A percentile compares a stretch with the other conserved stretches of the same genome.
These are phyloP conservation scores for Rhynchospora pubera DNA, from an alignment of 176 grass and related monocot genomes.

Conservation along the genomic window DNA sequence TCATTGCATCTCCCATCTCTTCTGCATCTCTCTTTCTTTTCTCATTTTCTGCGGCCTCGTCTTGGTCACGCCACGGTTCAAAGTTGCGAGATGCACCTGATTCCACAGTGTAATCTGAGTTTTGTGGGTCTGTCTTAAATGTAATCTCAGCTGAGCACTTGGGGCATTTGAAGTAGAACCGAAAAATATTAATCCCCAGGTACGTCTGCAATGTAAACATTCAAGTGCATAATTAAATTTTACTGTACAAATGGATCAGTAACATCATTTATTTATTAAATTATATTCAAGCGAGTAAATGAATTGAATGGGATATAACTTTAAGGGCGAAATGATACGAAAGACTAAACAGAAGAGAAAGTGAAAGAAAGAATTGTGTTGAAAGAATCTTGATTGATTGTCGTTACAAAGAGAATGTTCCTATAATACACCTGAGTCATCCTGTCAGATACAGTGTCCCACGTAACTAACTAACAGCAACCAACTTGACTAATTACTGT, in stretches of 20 bases:
- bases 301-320: background rate
- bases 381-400: too few relatives aligned
- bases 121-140: constrained; percentile 47
- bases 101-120: constrained; percentile 42
- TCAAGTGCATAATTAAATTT: background rate
- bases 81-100: constrained; percentile 43
- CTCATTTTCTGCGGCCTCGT: constrained; percentile 24
- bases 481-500: too few relatives aligned
- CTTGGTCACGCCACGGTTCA: constrained; percentile 37
- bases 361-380: too few relatives aligned
- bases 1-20: constrained; percentile 58
- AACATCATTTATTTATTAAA: background rate
- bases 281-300: background rate
- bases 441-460: too few relatives aligned
- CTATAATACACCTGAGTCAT: too few relatives aligned
- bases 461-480: too few relatives aligned
- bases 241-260: background rate
- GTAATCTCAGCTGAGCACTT: constrained; percentile 44
- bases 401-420: too few relatives aligned
- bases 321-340: too few relatives aligned
- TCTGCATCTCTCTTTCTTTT: constrained; percentile 41
- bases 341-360: too few relatives aligned
- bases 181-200: constrained; percentile 37
- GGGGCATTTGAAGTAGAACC: constrained; percentile 51
- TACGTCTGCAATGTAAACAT: constrained; percentile 29